Evolutionary conservation across 495 filamentous ascomycete genomes (phyloP).

Genomic region (Aspergillus homomorphus): DNA sequence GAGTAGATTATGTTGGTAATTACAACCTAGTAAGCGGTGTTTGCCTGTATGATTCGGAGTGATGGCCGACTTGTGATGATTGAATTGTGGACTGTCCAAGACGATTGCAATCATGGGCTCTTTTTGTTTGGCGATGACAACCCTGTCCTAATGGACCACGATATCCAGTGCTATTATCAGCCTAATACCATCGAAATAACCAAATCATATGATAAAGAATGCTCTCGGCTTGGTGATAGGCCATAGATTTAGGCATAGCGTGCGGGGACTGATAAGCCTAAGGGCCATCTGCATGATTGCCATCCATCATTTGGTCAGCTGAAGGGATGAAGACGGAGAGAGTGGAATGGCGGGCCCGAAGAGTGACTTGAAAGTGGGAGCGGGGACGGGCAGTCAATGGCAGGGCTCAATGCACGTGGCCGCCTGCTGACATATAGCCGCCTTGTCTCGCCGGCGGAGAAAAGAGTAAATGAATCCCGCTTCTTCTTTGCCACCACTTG

Average conservation of each 20-base stretch:
- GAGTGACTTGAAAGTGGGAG: background rate
- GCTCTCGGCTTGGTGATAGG: background rate
- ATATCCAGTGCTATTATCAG: constrained; percentile 3
- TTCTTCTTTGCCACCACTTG: background rate
- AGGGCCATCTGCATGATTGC: background rate
- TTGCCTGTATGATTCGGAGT: constrained; percentile 25
- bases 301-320: background rate
- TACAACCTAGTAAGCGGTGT: constrained; percentile 38
- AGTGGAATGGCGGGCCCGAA: background rate
- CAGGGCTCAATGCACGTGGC: background rate
- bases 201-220: background rate
- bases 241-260: background rate
- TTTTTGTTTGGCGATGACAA: background rate
- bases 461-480: too few relatives aligned
- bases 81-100: background rate
- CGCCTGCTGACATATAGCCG: constrained; percentile 1
- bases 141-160: background rate
- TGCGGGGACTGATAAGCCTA: background rate
- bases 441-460: background rate
- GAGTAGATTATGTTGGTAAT: constrained; percentile 26
- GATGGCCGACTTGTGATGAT: constrained; percentile 29
- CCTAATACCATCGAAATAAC: constrained; percentile 2
- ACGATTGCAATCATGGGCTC: constrained; percentile 5
- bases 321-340: background rate
- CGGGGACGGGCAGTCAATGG: background rate